Evolutionary conservation across 768 basidiomycete genomes (phyloP), one percentile per base, ranked within the genome.

Genomic region (Sarcomyxa edulis): DNA sequence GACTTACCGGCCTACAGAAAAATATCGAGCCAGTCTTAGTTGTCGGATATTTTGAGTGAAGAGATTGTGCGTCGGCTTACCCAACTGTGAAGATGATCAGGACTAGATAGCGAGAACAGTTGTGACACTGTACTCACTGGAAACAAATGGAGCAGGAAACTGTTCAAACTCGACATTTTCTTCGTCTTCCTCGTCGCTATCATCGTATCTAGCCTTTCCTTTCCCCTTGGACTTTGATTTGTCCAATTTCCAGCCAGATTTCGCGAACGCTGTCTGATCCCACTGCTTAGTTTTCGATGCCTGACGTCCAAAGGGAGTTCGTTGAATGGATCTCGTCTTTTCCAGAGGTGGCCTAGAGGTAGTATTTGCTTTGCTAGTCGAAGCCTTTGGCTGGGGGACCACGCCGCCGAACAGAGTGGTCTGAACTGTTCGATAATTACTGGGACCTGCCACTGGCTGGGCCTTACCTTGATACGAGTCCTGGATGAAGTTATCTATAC

Each of bases 251-350:
- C 74, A 61, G 0, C 91, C 92, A 3, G 82, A 76, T 62, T 89
- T 86, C 5, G 92, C 82, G 51, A 88, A 95, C 9, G 68, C 78
- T 0, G 93, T 90, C 16, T 89, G 82, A 54, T 98, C 92, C 96
- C 96, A 99, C 32, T 70, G 66, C 65, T 95, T 97, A 1, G 72
- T 77, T 57, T 84, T 81, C 14, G 68, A 68, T 4, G 75, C 68
- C 41, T 75, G 75, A 33, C 73, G 69, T 7, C 76, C 76, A 43
- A 77, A 79, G 0, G 59, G 54, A 44, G 66, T 66, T 10, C 63
- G 56, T 5, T 64, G 44, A 12, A 58, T 55, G 0, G 77, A 71
- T 45, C 68, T 73, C 11, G 64, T 62, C 39, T 65, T 56, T 43
- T 66, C 66, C 25, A 66, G 47, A 5, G 65, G 59, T 26, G 62